Conservation (phyloP, 306 rosid species). For the Elaeagnus macrophylla region DNA sequence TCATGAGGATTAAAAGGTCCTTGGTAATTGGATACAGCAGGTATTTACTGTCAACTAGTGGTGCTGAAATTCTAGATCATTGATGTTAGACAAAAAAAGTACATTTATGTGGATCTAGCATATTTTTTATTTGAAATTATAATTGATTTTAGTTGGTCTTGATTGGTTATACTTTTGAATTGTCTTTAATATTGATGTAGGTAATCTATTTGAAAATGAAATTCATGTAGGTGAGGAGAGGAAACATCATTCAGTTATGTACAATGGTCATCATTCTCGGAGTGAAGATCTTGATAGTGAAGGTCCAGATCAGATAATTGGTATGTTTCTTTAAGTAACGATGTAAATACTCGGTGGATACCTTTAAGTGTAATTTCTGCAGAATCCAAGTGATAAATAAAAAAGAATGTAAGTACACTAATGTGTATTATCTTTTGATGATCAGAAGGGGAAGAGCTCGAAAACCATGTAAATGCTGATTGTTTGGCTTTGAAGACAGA, state of each 20-base stretch:
- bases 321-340: conserved; percentile 14
- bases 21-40: no score
- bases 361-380: background rate
- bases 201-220: conserved; percentile 1
- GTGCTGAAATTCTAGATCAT: no score
- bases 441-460: conserved; percentile 29
- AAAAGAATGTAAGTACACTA: background rate
- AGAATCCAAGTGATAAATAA: background rate
- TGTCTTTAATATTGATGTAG: conserved; percentile 7
- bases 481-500: conserved; percentile 15
- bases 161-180: conserved; percentile 7
- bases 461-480: conserved; percentile 17
- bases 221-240: conserved; percentile 24
- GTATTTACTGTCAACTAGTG: no score
- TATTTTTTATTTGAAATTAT: no score
- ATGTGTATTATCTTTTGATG: conserved; percentile 3
- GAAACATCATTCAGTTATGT: conserved; percentile 13
- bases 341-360: background rate
- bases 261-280: conserved; percentile 12
- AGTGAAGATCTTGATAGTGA: conserved; percentile 21
- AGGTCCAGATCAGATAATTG: conserved; percentile 19
- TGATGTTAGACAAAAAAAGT: no score
- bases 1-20: no score
- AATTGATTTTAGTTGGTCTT: background rate
- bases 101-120: background rate